phyloP scores from a whole-genome alignment of 768 basidiomycete genomes.

The Podaxis rugospora region DNA sequence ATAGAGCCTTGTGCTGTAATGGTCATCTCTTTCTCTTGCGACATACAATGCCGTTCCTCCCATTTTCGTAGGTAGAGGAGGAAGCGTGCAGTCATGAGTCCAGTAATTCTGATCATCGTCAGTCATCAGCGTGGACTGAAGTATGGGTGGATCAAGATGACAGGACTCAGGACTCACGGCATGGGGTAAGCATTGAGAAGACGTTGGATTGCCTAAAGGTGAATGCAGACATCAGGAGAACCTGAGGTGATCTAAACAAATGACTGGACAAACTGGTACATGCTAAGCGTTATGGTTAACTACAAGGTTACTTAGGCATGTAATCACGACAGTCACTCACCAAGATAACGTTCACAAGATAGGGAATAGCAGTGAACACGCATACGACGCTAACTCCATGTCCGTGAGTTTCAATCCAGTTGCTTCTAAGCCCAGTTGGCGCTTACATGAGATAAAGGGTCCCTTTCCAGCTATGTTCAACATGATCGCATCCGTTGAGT shows the following conservation, averaged over 20 bases:
- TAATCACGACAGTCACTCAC: neutral
- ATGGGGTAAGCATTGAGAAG: conserved; percentile 5
- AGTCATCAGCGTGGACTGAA: neutral
- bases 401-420: neutral
- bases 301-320: neutral
- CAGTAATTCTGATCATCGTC: neutral
- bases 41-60: neutral
- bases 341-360: neutral
- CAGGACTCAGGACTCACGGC: neutral
- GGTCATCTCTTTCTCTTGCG: neutral
- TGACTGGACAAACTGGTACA: neutral
- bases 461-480: neutral
- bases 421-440: neutral
- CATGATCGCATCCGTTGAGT: neutral
- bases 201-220: neutral
- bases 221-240: neutral
- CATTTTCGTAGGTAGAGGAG: conserved; percentile 2
- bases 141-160: neutral
- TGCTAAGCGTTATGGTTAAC: neutral
- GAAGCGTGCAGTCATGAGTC: neutral
- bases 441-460: neutral
- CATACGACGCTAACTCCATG: neutral
- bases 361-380: neutral
- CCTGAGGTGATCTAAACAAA: neutral
- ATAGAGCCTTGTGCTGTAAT: neutral